Conservation (phyloP, 1,284 basidiomycete genomes). For the Ustilago loliicola region DNA sequence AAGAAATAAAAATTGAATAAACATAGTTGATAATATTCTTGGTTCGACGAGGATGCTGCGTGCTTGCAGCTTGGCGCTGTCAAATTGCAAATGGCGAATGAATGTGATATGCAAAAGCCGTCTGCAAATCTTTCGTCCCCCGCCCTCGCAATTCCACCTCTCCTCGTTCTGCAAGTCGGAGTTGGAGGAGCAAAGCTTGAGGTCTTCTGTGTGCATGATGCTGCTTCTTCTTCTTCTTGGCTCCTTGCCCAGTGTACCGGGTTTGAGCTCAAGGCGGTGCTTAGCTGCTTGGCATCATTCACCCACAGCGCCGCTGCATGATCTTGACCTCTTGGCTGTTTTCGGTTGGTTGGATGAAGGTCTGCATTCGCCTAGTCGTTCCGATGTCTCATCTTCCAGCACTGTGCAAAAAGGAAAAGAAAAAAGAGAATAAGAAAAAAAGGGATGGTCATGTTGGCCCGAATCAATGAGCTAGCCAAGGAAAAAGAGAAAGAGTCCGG, state of each 20-base stretch:
- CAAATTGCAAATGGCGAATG: constrained; percentile 8
- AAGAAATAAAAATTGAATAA: background rate
- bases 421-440: no score
- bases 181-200: constrained; percentile 4
- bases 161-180: constrained; percentile 1
- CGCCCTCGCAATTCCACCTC: background rate
- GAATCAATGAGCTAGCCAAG: background rate
- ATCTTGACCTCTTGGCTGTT: background rate
- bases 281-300: background rate
- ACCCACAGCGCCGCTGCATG: no score
- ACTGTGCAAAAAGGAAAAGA: background rate
- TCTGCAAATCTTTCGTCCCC: background rate
- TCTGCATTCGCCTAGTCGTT: background rate
- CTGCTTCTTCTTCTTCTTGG: background rate
- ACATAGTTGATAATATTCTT: background rate
- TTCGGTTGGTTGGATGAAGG: background rate
- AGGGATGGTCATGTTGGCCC: background rate
- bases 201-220: background rate
- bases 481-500: background rate
- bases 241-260: background rate
- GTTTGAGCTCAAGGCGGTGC: background rate
- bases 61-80: background rate
- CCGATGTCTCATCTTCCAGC: background rate
- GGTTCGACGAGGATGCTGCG: background rate
- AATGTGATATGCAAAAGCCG: constrained; percentile 9